These are phyloP conservation scores for Epichloe amarillans DNA, from an alignment of 2,329 filamentous ascomycete species.

Conservation along the genomic window DNA sequence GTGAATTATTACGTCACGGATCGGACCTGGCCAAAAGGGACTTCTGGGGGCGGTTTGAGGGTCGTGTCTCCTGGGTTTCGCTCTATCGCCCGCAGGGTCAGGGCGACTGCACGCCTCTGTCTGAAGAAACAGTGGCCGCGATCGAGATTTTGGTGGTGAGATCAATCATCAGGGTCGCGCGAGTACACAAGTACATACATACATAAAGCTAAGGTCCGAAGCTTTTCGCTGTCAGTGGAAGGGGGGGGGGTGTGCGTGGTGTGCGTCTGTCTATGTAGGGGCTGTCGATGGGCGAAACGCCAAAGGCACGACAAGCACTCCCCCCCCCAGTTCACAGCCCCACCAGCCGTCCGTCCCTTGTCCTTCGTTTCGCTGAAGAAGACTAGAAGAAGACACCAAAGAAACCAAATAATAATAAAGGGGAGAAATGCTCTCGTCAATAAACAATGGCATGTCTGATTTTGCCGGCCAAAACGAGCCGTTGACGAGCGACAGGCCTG, in stretches of 20 bases:
- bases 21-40: background rate
- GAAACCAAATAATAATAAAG: too few species aligned
- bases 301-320: background rate
- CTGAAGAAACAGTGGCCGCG: constrained; percentile 1
- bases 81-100: background rate
- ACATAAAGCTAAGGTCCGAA: background rate
- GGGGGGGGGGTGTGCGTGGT: background rate
- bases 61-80: background rate
- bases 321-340: background rate
- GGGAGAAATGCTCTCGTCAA: background rate
- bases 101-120: background rate
- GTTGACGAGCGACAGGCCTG: too few species aligned
- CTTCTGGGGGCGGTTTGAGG: background rate
- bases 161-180: constrained; percentile 13
- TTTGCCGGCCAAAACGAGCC: too few species aligned
- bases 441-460: too few species aligned
- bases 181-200: background rate
- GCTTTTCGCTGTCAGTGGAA: background rate
- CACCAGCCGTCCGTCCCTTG: background rate
- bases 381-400: background rate
- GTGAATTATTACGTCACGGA: background rate
- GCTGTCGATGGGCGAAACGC: background rate
- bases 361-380: background rate
- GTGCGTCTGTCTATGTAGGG: too few species aligned
- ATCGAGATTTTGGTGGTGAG: constrained; percentile 20